phyloP scores from a whole-genome alignment of 139 green algal species.

The Chlorella sp. region DNA sequence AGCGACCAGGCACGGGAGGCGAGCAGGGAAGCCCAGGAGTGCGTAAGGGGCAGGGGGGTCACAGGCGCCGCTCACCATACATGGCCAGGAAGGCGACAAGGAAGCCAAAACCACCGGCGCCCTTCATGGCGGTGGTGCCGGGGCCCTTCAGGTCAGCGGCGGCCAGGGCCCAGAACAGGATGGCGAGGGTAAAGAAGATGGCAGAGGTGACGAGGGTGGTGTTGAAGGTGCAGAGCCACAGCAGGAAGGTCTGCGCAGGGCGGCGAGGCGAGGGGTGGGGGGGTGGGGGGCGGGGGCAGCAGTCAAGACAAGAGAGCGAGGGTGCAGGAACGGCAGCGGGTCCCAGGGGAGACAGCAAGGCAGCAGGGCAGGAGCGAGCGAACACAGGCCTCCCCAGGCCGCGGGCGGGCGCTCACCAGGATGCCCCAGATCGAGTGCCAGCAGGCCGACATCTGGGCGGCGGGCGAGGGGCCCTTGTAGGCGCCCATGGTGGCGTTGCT shows the following conservation, averaged over 20 bases:
- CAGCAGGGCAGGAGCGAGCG: not conserved
- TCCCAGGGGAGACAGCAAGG: too few species aligned
- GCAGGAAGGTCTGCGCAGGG: constrained; percentile 43
- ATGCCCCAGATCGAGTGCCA: constrained; percentile 23
- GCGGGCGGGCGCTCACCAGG: constrained; percentile 5
- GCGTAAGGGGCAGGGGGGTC: too few species aligned
- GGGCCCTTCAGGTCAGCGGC: constrained; percentile 22
- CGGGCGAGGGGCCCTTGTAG: too few species aligned
- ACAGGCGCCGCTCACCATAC: too few species aligned
- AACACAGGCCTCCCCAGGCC: not conserved
- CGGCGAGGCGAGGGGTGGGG: not conserved
- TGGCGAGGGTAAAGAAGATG: constrained; percentile 33
- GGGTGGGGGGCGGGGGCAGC: too few species aligned
- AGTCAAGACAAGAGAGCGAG: too few species aligned
- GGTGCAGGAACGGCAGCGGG: not conserved
- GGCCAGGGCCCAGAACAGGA: constrained; percentile 31
- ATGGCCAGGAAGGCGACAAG: constrained; percentile 14
- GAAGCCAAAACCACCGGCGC: constrained; percentile 29
- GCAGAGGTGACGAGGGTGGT: constrained; percentile 23
- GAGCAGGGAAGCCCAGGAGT: too few species aligned
- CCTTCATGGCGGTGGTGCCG: constrained; percentile 18
- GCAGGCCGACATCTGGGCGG: too few species aligned
- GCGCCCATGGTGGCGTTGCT: too few species aligned
- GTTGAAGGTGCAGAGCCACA: constrained; percentile 34
- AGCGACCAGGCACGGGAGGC: too few species aligned